These are phyloP conservation scores for Grammothele lineata DNA, from an alignment of 768 basidiomycete species.

Conservation along the genomic window DNA sequence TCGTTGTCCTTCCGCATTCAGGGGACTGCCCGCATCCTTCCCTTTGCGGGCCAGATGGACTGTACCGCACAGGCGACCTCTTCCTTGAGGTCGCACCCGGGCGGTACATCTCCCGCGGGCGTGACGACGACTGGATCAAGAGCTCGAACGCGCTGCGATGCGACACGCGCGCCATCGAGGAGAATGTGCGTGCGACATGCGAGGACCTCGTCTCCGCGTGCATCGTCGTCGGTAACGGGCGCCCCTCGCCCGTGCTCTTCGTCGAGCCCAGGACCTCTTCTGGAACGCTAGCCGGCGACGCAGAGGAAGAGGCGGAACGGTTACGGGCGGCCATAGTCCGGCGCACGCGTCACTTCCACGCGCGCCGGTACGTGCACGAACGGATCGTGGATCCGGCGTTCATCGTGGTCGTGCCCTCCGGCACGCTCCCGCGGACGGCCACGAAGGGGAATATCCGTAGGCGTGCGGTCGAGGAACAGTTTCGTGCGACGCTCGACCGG, in stretches of 20 bases:
- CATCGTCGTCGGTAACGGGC: conserved; percentile 72
- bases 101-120: conserved; percentile 60
- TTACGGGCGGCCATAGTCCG: conserved; percentile 71
- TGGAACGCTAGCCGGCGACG: not conserved
- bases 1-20: conserved; percentile 65
- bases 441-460: conserved; percentile 83
- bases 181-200: conserved; percentile 66
- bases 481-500: conserved; percentile 50
- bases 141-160: conserved; percentile 74
- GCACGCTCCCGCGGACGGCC: conserved; percentile 70
- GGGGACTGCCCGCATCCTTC: conserved; percentile 63
- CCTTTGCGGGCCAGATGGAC: conserved; percentile 56
- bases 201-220: conserved; percentile 63
- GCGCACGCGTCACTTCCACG: conserved; percentile 69
- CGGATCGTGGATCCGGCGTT: conserved; percentile 62
- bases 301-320: conserved; percentile 48
- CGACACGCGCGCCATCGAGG: conserved; percentile 80
- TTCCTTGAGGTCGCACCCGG: conserved; percentile 62
- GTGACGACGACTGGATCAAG: conserved; percentile 86
- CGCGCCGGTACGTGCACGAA: conserved; percentile 73
- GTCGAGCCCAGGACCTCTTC: conserved; percentile 48
- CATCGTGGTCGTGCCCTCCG: conserved; percentile 61
- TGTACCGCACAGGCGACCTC: conserved; percentile 81
- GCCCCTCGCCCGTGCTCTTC: conserved; percentile 74
- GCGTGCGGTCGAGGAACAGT: conserved; percentile 67